Base-by-base conservation (phyloP, 2,329 filamentous ascomycete genomes). In the Pseudohalonectria lignicola region DNA sequence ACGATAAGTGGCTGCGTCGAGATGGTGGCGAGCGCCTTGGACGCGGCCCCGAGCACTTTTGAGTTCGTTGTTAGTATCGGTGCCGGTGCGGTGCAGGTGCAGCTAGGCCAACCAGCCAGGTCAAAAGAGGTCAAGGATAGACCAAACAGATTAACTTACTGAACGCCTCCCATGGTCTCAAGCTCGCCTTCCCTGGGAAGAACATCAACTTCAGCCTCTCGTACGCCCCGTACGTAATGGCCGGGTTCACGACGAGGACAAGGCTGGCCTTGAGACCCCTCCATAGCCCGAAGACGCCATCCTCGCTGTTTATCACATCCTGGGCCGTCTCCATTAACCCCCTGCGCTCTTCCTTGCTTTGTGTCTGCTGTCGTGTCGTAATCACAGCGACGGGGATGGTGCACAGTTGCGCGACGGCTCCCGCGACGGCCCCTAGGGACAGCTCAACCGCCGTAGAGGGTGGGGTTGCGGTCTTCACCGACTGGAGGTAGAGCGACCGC, bases 191-290 rank as follows among this genome's bases (percentile, higher is more conserved):
- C 20, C 79, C 82, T 0, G 86, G 82, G 57, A 86, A 96, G 19
- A 95, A 50, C 9, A 76, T 50, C 26, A 82, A 79, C 61, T 84
- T 83, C 47, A 96, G 64, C 48, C 88, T 77, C 65, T 98, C 88
- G 54, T 96, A 98, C 39, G 88, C 87, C 38, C 92, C 92, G 52
- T 98, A 98, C 34, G 92, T 98, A 57, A 98, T 98, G 34, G 88
- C 86, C 10, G 92, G 92, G 57, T 98, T 98, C 43, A 96, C 76
- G 10, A 96, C 90, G 42, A 98, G 72, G 21, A 98, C 90, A 55
- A 98, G 71, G 59, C 88, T 95, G 39, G 92, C 92, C 65, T 95
- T 95, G 49, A 98, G 63, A 8, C 92, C 92, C 59, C 90, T 81
- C 92, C 92, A 98, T 31, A 98, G 71, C 12, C 92, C 92, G 17